Evolutionary conservation across 2,329 filamentous ascomycete species (phyloP).

Genomic region (Sclerotinia glacialis): DNA sequence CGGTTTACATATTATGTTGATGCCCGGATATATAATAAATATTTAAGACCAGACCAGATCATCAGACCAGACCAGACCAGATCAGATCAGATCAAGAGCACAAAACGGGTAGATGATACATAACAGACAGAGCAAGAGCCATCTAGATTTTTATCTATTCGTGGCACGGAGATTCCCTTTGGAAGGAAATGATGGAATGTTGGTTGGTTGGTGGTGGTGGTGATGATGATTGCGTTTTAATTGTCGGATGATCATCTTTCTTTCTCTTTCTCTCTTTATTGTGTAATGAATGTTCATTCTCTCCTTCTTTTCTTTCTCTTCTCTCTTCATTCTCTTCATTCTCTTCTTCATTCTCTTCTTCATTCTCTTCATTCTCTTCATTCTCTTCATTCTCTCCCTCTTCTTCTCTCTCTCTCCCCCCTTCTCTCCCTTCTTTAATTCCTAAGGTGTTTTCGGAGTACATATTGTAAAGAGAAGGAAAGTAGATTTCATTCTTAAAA

Average conservation of each 20-base stretch:
- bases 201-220: neutral
- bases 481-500: neutral
- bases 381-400: neutral
- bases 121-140: neutral
- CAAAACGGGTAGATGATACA: neutral
- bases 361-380: no score
- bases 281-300: no score
- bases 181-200: neutral
- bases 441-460: neutral
- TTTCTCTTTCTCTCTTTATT: no score
- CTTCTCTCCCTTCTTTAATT: neutral
- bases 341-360: neutral
- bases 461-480: neutral
- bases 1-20: neutral
- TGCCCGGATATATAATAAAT: no score
- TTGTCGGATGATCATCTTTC: neutral
- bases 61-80: neutral
- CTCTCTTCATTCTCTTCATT: no score
- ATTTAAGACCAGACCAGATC: neutral
- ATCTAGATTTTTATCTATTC: neutral
- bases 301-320: neutral
- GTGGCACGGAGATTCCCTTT: neutral
- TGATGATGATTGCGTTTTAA: neutral
- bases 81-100: neutral
- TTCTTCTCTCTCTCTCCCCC: neutral